Evolutionary conservation across 78 protist species (phyloP), one percentile per base, ranked within the genome.

Genomic region (Cyanophora paradoxa): DNA sequence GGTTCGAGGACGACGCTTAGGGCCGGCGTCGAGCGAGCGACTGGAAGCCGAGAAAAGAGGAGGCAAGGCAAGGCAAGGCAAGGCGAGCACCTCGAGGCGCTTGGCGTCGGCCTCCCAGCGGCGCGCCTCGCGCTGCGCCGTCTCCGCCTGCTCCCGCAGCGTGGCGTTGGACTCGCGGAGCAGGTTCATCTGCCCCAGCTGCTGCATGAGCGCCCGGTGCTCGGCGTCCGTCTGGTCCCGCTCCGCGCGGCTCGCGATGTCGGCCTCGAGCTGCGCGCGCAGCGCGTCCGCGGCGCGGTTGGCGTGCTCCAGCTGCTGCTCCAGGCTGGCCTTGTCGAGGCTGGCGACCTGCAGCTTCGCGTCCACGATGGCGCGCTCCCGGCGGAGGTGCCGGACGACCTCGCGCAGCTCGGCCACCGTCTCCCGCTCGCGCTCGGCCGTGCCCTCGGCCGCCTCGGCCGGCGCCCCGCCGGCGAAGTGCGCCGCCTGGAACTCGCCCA

Each of bases 101-200:
- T n/a, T 20, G 20, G 34, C 71, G 30, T 24, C 2, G 6, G 2
- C 50, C 57, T 39, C 33, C 57, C 16, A 22, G 59, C 26, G 59
- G 24, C 24, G 13, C 68, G 40, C n/a, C 16, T 13, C n/a, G n/a
- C n/a, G n/a, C n/a, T n/a, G n/a, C n/a, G n/a, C n/a, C n/a, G n/a
- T n/a, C n/a, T n/a, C n/a, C 20, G 44, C 0, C 42, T 66, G 59
- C 41, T 22, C 58, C 37, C 72, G 72, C 41, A 66, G 58, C 56
- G 16, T 26, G 31, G 3, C 26, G 40, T 66, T 66, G 41, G 33
- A 19, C 3, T 66, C 72, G 20, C 10, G 36, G 36, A 26, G 3
- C 24, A 5, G 62, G 36, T 2, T 10, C 28, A 28, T 1, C 22
- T 56, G 28, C 24, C 14, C 16, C 14, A 17, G 36, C 62, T 56